Evolutionary conservation across 1,284 basidiomycete species (phyloP).

Genomic region (Sporisorium reilianum): DNA sequence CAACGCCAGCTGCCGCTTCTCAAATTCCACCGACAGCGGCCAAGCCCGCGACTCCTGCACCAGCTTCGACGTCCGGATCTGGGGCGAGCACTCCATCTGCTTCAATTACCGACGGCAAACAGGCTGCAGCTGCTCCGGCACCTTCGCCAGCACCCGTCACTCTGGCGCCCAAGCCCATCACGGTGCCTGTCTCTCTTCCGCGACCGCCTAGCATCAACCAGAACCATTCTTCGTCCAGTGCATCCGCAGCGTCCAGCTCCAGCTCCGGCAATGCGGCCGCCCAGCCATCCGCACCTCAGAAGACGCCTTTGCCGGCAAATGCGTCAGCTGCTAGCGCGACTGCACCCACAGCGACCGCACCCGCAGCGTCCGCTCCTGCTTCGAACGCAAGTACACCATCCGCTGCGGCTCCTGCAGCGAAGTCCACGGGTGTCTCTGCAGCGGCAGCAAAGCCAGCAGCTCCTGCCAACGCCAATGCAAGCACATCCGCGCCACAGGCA

Average conservation of each 20-base stretch:
- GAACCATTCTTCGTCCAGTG: conserved; percentile 24
- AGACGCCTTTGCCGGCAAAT: conserved; percentile 1
- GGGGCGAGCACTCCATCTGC: conserved; percentile 1
- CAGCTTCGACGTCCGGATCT: conserved; percentile 8
- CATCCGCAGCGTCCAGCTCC: conserved; percentile 12
- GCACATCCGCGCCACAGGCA: conserved; percentile 6
- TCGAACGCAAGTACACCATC: conserved; percentile 4
- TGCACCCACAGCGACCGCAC: conserved; percentile 7
- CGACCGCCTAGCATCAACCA: conserved; percentile 49
- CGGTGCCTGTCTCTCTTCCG: conserved; percentile 35
- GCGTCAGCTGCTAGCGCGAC: conserved; percentile 1
- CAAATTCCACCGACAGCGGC: not conserved
- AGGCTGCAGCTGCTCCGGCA: conserved; percentile 7
- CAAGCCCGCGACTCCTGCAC: conserved; percentile 11
- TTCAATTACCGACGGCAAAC: conserved; percentile 14
- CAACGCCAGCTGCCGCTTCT: conserved; percentile 1
- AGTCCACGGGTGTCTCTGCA: conserved; percentile 10
- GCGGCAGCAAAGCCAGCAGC: conserved; percentile 18
- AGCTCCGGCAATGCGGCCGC: not conserved
- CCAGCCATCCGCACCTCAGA: conserved; percentile 5
- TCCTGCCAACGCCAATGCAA: conserved; percentile 6
- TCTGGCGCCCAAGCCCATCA: conserved; percentile 25
- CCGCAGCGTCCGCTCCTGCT: conserved; percentile 1
- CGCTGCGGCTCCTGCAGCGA: conserved; percentile 3
- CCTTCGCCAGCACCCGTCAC: conserved; percentile 11